A percentile compares a stretch with the other conserved stretches of the same genome.
phyloP scores from a whole-genome alignment of 345 rosid species.

The Euphorbia tirucalli region DNA sequence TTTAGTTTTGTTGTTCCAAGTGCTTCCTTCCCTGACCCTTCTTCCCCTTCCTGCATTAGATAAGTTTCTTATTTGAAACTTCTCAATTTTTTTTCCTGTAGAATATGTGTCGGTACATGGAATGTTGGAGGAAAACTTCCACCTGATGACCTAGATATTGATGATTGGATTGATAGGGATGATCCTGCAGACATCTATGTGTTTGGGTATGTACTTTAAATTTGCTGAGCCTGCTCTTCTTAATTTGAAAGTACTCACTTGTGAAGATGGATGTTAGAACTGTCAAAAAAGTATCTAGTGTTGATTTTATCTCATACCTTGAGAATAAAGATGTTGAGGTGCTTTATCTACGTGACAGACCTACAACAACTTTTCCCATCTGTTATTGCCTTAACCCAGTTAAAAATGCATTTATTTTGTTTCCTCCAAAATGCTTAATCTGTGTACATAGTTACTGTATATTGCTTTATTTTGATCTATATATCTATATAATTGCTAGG shows the following conservation, averaged over 20 bases:
- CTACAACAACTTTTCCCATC: not conserved
- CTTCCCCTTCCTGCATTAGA: not conserved
- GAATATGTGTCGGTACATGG: conserved; percentile 86
- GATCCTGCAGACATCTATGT: conserved; percentile 90
- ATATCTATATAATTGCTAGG: not conserved
- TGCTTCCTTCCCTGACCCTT: no score
- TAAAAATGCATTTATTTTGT: not conserved
- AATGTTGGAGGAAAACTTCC: conserved; percentile 89
- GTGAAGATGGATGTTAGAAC: not conserved
- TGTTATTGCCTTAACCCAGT: not conserved
- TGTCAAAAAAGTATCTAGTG: not conserved
- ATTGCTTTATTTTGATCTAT: not conserved
- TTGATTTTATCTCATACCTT: not conserved
- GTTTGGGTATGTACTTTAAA: conserved; percentile 51
- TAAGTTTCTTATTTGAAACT: not conserved
- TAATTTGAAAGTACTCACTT: not conserved
- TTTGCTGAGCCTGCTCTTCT: conserved; percentile 4
- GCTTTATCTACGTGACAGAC: conserved; percentile 1
- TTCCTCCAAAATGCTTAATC: not conserved
- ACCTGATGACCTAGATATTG: conserved; percentile 78
- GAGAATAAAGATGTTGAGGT: not conserved
- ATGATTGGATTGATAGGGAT: conserved; percentile 70
- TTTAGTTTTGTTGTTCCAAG: no score
- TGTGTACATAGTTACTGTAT: not conserved
- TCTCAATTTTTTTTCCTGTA: conserved; percentile 16